These are phyloP conservation scores for Xylaria longipes DNA, from an alignment of 495 filamentous ascomycete genomes.

Conservation along the genomic window DNA sequence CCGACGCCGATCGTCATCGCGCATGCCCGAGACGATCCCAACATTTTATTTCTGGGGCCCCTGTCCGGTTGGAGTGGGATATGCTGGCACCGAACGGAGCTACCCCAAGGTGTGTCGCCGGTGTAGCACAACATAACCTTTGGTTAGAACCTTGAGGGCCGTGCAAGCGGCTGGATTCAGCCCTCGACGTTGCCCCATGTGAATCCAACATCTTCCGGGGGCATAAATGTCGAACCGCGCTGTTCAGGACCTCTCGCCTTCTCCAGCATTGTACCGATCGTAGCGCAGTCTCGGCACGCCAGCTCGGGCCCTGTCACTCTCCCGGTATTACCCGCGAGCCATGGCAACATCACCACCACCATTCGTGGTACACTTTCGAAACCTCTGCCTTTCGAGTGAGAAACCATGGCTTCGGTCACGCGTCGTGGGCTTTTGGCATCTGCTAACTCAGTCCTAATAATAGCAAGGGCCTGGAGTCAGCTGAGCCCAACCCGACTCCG, in stretches of 20 bases:
- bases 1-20: constrained; percentile 23
- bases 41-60: constrained; percentile 21
- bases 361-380: constrained; percentile 35
- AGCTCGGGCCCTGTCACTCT: neutral
- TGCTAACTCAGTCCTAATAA: constrained; percentile 19
- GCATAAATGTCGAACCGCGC: neutral
- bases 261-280: neutral
- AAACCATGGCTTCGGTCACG: constrained; percentile 31
- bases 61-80: neutral
- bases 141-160: neutral
- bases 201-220: neutral
- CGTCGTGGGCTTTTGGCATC: constrained; percentile 20
- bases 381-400: constrained; percentile 27
- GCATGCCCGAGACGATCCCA: constrained; percentile 20
- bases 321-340: constrained; percentile 28
- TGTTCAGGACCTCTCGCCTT: neutral
- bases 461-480: constrained; percentile 9
- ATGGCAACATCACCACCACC: constrained; percentile 28
- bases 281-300: constrained; percentile 19
- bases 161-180: neutral
- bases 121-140: neutral
- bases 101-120: neutral
- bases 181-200: neutral
- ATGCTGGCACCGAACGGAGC: neutral
- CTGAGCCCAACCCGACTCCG: neutral